Evolutionary conservation across 116 monocot species (phyloP).

Genomic region (Thalassia testudinum): DNA sequence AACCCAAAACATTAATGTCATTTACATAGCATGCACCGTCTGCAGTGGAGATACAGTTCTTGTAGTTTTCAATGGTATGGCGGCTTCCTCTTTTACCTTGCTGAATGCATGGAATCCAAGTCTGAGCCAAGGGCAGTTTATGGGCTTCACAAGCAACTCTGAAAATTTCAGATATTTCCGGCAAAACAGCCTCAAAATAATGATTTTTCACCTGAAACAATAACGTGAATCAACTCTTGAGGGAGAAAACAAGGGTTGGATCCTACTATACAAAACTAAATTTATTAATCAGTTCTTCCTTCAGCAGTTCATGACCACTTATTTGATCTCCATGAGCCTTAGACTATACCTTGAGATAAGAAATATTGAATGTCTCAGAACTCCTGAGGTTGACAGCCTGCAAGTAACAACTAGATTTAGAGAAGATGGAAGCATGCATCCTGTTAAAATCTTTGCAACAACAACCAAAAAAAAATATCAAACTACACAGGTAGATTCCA

Average conservation of each 20-base stretch:
- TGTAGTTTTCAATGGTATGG: slow-evolving; percentile 43
- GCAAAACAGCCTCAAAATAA: slow-evolving; percentile 34
- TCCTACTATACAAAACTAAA: too few relatives aligned
- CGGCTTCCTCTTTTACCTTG: slow-evolving; percentile 44
- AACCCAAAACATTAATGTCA: slow-evolving; percentile 31
- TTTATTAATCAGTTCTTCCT: too few relatives aligned
- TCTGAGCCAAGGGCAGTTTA: slow-evolving; percentile 52
- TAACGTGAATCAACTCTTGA: not conserved
- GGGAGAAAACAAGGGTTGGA: too few relatives aligned
- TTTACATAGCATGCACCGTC: slow-evolving; percentile 44
- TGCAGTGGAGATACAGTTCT: slow-evolving; percentile 50
- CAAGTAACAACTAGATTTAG: slow-evolving; percentile 3
- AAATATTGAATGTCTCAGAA: slow-evolving; percentile 20
- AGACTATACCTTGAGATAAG: slow-evolving; percentile 8
- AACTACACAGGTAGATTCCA: too few relatives aligned
- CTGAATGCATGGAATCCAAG: slow-evolving; percentile 55
- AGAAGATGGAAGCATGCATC: too few relatives aligned
- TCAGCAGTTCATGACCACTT: too few relatives aligned
- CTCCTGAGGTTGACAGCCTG: slow-evolving; percentile 73
- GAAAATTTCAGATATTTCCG: slow-evolving; percentile 39
- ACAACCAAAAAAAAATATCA: too few relatives aligned
- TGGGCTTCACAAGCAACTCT: slow-evolving; percentile 39
- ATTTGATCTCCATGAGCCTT: too few relatives aligned
- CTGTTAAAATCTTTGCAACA: too few relatives aligned
- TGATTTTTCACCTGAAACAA: slow-evolving; percentile 26